Percentiles rank a stretch among this genome's conserved stretches.
phyloP scores from a whole-genome alignment of 768 basidiomycete species.

The Dioszegia crocea region DNA sequence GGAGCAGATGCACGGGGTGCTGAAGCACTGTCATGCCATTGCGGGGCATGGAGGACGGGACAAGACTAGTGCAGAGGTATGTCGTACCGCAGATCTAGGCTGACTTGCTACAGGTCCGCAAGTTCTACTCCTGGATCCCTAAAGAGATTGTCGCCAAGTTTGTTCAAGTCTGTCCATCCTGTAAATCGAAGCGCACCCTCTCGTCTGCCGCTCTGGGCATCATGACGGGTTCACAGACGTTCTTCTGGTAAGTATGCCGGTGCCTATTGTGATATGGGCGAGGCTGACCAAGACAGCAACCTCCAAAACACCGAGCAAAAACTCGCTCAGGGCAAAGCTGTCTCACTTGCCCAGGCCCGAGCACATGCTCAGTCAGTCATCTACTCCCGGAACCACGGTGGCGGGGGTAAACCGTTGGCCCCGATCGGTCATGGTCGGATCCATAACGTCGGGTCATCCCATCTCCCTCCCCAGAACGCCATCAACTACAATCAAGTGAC shows the following conservation, averaged over 20 bases:
- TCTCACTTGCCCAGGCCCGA: neutral
- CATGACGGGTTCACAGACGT: slow-evolving; percentile 23
- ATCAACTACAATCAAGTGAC: neutral
- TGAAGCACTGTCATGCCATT: slow-evolving; percentile 67
- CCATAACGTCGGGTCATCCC: neutral
- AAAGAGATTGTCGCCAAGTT: slow-evolving; percentile 77
- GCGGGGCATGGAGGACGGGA: slow-evolving; percentile 72
- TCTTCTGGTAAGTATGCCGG: slow-evolving; percentile 20
- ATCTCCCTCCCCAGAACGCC: neutral
- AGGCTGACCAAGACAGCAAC: neutral
- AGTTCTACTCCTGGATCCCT: slow-evolving; percentile 75
- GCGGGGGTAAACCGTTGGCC: neutral
- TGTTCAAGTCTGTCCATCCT: slow-evolving; percentile 74
- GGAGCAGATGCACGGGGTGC: slow-evolving; percentile 72
- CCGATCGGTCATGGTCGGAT: neutral
- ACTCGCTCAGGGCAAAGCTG: neutral
- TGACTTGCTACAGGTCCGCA: slow-evolving; percentile 54
- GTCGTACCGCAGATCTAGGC: neutral
- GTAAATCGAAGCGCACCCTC: slow-evolving; percentile 54
- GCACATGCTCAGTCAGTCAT: neutral
- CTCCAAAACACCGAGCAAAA: neutral
- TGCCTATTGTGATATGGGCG: neutral
- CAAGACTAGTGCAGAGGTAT: slow-evolving; percentile 59
- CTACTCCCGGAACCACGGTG: neutral
- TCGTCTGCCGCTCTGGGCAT: slow-evolving; percentile 11